Evolutionary conservation across 2,329 filamentous ascomycete species (phyloP).

Genomic region (Exophiala viscosa): DNA sequence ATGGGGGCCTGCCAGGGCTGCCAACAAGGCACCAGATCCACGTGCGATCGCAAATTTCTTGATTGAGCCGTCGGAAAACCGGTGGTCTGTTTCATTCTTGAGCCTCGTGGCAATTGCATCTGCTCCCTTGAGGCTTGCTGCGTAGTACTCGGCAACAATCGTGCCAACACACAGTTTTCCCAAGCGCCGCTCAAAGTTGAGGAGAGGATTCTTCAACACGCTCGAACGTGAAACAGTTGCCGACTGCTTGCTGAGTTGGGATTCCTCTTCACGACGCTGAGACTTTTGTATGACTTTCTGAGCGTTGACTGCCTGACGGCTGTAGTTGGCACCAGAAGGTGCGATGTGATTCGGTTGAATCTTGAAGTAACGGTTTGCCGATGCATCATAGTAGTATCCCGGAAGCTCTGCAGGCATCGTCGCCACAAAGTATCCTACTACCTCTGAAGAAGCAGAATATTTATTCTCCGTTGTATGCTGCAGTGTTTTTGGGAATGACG

Average conservation of each 20-base stretch:
- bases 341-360: constrained; percentile 55
- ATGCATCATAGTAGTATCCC: constrained; percentile 18
- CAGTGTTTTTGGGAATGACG: too few species aligned
- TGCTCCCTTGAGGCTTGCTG: constrained; percentile 2
- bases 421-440: not conserved
- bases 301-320: constrained; percentile 56
- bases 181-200: constrained; percentile 18
- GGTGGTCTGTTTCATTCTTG: too few species aligned
- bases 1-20: too few species aligned
- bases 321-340: constrained; percentile 47
- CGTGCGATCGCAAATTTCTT: not conserved
- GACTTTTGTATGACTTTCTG: constrained; percentile 47
- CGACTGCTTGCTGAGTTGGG: not conserved
- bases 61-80: not conserved
- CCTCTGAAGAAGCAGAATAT: too few species aligned
- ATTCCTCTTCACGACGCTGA: constrained; percentile 21
- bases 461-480: too few species aligned
- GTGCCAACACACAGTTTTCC: constrained; percentile 5
- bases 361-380: constrained; percentile 55
- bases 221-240: constrained; percentile 17
- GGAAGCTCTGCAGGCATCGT: constrained; percentile 27
- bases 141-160: constrained; percentile 14
- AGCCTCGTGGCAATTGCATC: constrained; percentile 2
- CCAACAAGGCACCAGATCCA: not conserved
- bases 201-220: constrained; percentile 21